Conservation (phyloP, 73 alveolate genomes). For the Stentor coeruleus region DNA sequence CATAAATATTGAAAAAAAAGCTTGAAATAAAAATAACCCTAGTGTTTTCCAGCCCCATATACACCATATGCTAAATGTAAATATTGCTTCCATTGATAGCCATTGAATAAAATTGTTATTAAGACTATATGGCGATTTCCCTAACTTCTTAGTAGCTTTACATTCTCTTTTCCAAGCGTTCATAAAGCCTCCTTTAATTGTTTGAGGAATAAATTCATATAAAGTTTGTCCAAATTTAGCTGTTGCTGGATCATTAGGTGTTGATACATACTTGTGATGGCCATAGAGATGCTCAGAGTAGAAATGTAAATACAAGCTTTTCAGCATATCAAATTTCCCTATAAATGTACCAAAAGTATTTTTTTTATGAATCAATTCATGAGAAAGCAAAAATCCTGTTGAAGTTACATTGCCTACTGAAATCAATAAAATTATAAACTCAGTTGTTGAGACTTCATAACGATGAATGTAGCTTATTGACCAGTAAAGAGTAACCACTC, state of each 20-base stretch:
- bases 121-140: slow-evolving; percentile 26
- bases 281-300: slow-evolving; percentile 70
- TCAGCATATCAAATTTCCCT: slow-evolving; percentile 64
- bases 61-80: background rate
- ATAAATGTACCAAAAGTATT: slow-evolving; percentile 35
- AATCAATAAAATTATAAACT: background rate
- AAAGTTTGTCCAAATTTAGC: slow-evolving; percentile 46
- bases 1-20: slow-evolving; percentile 27
- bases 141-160: background rate
- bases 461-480: slow-evolving; percentile 20
- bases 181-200: slow-evolving; percentile 58
- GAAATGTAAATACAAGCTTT: slow-evolving; percentile 70
- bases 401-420: slow-evolving; percentile 44
- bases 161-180: slow-evolving; percentile 46
- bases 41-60: background rate
- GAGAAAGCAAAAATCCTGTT: slow-evolving; percentile 57
- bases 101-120: slow-evolving; percentile 25
- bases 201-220: slow-evolving; percentile 38
- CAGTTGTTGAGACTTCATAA: slow-evolving; percentile 18
- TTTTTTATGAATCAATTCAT: slow-evolving; percentile 77
- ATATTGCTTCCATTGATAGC: background rate
- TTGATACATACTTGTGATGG: slow-evolving; percentile 76
- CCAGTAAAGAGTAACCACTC: slow-evolving; percentile 42
- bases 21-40: background rate
- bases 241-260: slow-evolving; percentile 80